phyloP scores from a whole-genome alignment of 2,329 filamentous ascomycete species.

The Scedosporium dehoogii region DNA sequence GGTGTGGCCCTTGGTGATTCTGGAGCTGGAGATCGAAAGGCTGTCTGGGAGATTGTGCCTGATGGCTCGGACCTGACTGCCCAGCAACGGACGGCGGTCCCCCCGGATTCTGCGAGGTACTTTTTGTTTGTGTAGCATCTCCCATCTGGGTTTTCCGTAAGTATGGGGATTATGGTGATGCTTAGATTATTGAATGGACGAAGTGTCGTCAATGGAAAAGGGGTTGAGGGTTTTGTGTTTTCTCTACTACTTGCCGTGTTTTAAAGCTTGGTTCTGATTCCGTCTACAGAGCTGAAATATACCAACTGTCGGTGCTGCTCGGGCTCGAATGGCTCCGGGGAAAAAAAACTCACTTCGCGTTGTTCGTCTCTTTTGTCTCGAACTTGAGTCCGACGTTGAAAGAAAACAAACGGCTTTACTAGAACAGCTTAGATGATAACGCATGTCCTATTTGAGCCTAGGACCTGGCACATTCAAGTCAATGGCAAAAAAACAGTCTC shows the following conservation, averaged over 20 bases:
- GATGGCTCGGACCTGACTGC: not conserved
- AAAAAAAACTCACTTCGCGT: too few relatives aligned
- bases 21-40: constrained; percentile 12
- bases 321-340: too few relatives aligned
- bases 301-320: too few relatives aligned
- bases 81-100: constrained; percentile 1
- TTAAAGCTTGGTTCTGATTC: not conserved
- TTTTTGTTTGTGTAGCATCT: constrained; percentile 11
- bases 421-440: too few relatives aligned
- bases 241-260: not conserved
- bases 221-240: not conserved
- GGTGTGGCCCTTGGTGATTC: constrained; percentile 19
- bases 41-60: constrained; percentile 11
- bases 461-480: too few relatives aligned
- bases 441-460: too few relatives aligned
- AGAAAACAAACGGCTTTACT: too few relatives aligned
- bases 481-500: too few relatives aligned
- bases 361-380: too few relatives aligned
- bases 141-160: not conserved
- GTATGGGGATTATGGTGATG: not conserved
- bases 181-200: not conserved
- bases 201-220: not conserved
- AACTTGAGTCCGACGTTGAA: too few relatives aligned
- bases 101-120: constrained; percentile 11
- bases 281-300: too few relatives aligned